Conservation (phyloP, 805 yeast genomes). For the Tanozyma kutaoensis region DNA sequence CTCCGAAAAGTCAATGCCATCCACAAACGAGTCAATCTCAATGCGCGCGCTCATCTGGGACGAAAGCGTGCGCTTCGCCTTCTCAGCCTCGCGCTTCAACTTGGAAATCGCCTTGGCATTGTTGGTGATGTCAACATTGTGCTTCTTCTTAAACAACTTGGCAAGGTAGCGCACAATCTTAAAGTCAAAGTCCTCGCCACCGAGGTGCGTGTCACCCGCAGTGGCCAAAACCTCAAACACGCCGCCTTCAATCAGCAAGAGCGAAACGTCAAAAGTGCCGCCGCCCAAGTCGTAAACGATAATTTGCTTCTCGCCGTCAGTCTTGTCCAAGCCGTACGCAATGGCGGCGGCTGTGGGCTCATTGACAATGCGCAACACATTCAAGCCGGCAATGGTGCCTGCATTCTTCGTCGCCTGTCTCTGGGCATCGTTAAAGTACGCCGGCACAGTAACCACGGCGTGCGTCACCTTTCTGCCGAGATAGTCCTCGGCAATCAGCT, state of each 20-base stretch:
- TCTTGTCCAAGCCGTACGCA: constrained; percentile 37
- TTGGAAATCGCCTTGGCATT: constrained; percentile 10
- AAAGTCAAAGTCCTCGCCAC: constrained; percentile 11
- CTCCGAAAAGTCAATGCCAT: constrained; percentile 10
- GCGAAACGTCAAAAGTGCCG: constrained; percentile 91
- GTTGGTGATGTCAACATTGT: constrained; percentile 6
- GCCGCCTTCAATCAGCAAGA: constrained; percentile 80
- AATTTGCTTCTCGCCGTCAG: constrained; percentile 68
- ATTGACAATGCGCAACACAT: constrained; percentile 28
- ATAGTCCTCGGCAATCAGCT: constrained; percentile 84
- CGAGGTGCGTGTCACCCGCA: constrained; percentile 52
- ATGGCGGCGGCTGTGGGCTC: constrained; percentile 45
- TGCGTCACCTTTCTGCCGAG: constrained; percentile 67
- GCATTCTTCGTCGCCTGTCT: constrained; percentile 33
- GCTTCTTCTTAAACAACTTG: constrained; percentile 9
- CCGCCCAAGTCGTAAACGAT: constrained; percentile 94
- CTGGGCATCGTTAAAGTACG: constrained; percentile 30
- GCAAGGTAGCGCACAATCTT: constrained; percentile 8
- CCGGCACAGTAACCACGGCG: constrained; percentile 31
- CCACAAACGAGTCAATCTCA: constrained; percentile 9
- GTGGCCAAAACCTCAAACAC: constrained; percentile 86
- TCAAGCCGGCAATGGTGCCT: constrained; percentile 32
- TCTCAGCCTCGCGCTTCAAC: constrained; percentile 11
- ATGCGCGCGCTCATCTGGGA: constrained; percentile 9
- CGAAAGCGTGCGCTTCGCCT: constrained; percentile 11